Evolutionary conservation across 208 protist genomes (phyloP).

Genomic region (Leishmania arabica): DNA sequence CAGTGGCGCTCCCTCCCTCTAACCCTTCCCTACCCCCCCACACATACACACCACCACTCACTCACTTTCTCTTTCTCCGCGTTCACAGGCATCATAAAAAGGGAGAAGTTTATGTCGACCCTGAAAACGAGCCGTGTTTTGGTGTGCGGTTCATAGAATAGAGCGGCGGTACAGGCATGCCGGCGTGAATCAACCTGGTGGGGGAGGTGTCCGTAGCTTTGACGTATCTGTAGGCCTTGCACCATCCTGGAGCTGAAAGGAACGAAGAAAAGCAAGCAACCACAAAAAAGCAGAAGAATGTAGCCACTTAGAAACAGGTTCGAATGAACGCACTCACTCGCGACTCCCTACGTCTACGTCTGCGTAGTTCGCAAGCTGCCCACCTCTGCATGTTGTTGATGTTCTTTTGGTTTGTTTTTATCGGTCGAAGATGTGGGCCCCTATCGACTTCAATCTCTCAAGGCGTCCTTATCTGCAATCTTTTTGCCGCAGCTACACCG

Average conservation of each 20-base stretch:
- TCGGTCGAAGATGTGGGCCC: neutral
- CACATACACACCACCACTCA: neutral
- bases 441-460: neutral
- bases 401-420: neutral
- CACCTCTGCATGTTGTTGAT: neutral
- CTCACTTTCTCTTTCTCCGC: neutral
- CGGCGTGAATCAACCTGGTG: neutral
- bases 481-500: neutral
- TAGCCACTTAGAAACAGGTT: neutral
- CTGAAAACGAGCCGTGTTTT: neutral
- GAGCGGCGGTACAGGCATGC: neutral
- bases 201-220: neutral
- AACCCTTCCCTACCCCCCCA: neutral
- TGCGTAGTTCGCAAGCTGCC: neutral
- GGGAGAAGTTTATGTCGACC: neutral
- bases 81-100: neutral
- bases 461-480: neutral
- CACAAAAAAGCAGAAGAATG: neutral
- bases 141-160: neutral
- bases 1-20: neutral
- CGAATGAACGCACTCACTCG: neutral
- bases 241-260: neutral
- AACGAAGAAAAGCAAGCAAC: neutral
- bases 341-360: neutral
- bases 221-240: neutral